phyloP scores from a whole-genome alignment of 371 early-diverging fungal genomes.

The Mortierella sp. region DNA sequence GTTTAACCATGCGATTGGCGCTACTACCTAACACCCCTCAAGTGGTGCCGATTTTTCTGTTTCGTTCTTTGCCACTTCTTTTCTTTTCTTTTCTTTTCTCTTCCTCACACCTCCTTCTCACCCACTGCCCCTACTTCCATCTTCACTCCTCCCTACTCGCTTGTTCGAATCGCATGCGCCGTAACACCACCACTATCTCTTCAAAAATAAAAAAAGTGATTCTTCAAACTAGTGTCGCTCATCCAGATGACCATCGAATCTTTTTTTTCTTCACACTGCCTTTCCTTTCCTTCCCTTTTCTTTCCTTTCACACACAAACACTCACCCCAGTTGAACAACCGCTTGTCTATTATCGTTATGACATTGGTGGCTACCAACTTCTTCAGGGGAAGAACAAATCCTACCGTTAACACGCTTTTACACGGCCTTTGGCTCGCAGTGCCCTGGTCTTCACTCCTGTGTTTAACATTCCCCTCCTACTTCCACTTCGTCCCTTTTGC shows the following conservation, averaged over 20 bases:
- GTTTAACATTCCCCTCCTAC: constrained; percentile 37
- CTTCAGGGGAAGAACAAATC: constrained; percentile 52
- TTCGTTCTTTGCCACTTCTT: neutral
- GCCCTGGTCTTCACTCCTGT: constrained; percentile 56
- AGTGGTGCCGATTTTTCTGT: neutral
- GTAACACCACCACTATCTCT: no score
- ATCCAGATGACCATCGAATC: neutral
- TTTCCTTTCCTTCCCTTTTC: no score
- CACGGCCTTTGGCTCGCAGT: constrained; percentile 36
- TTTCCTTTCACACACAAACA: neutral
- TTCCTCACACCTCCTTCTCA: neutral
- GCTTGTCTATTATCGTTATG: constrained; percentile 59
- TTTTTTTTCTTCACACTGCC: neutral
- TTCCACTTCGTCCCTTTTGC: neutral
- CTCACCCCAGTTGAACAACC: constrained; percentile 60
- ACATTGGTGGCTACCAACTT: constrained; percentile 58
- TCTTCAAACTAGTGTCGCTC: neutral
- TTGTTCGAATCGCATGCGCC: no score
- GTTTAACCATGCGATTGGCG: no score
- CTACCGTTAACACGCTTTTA: neutral
- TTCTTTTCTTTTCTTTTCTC: neutral
- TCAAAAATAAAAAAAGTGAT: neutral
- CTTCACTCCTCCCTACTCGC: no score
- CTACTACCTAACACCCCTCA: no score
- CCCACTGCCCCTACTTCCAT: no score